Conservation (phyloP, 345 rosid species). For the Eucalyptus pauciflora region DNA sequence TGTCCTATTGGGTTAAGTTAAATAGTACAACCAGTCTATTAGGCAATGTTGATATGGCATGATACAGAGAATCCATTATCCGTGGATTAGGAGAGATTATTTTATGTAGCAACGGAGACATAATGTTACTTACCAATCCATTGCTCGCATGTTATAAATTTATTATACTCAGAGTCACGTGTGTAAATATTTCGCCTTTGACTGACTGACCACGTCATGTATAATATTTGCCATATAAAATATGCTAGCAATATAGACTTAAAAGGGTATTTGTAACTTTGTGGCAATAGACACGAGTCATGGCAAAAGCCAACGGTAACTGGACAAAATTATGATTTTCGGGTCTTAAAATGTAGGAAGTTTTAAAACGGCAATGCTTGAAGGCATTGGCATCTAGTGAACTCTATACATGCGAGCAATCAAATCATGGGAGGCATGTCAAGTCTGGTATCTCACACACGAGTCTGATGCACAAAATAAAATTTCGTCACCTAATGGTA, state of each 20-base stretch:
- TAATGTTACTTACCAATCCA: not conserved
- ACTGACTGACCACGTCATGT: accelerated
- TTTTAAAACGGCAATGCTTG: accelerated
- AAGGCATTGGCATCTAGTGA: not conserved
- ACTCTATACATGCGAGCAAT: not conserved
- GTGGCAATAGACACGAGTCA: not conserved
- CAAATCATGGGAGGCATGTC: not conserved
- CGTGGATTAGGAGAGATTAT: not conserved
- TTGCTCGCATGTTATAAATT: accelerated
- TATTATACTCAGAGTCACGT: accelerated
- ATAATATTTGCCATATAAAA: accelerated
- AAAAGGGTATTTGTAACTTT: not conserved
- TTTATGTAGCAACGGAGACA: accelerated
- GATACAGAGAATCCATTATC: not conserved
- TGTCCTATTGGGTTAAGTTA: not conserved
- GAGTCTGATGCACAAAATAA: not conserved
- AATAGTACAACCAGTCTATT: not conserved
- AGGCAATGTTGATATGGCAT: not conserved
- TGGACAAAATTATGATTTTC: not conserved
- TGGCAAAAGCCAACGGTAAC: not conserved
- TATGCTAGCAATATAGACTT: accelerated
- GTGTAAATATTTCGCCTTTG: not conserved
- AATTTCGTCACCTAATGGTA: not conserved
- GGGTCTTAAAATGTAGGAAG: not conserved
- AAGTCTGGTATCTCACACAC: not conserved